phyloP scores from a whole-genome alignment of 169 alveolate genomes.

The Theileria annulata region DNA sequence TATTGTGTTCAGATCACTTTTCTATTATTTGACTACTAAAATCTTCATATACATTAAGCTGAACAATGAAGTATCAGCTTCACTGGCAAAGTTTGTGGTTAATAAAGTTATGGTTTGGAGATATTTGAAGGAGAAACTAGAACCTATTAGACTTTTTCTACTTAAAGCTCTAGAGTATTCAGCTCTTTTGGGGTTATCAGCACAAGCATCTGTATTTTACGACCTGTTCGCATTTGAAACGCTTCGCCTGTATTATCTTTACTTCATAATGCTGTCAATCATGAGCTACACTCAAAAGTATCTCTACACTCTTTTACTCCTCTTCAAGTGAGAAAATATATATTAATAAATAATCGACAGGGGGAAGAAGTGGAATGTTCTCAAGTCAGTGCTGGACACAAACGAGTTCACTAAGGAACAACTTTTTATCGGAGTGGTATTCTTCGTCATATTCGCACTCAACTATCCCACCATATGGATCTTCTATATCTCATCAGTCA shows the following conservation, averaged over 20 bases:
- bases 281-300: conserved; percentile 54
- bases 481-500: conserved; percentile 30
- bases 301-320: conserved; percentile 49
- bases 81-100: conserved; percentile 39
- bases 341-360: neutral
- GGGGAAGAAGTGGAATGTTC: conserved; percentile 65
- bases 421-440: conserved; percentile 58
- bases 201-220: conserved; percentile 24
- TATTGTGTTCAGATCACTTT: conserved; percentile 12
- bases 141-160: neutral
- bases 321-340: conserved; percentile 40
- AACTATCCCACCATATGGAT: conserved; percentile 65
- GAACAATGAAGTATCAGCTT: conserved; percentile 56
- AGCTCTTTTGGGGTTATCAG: conserved; percentile 43
- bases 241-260: conserved; percentile 37
- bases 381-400: conserved; percentile 54
- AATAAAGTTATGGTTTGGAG: conserved; percentile 51
- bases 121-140: conserved; percentile 13
- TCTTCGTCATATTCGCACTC: conserved; percentile 49
- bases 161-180: conserved; percentile 32
- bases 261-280: conserved; percentile 32
- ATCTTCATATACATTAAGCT: conserved; percentile 55
- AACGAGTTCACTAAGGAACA: conserved; percentile 62
- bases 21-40: conserved; percentile 30
- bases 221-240: conserved; percentile 54